Percentiles rank a stretch among this genome's conserved stretches.
Conservation (phyloP, 805 yeast species). For the Metschnikowia aberdeeniae region DNA sequence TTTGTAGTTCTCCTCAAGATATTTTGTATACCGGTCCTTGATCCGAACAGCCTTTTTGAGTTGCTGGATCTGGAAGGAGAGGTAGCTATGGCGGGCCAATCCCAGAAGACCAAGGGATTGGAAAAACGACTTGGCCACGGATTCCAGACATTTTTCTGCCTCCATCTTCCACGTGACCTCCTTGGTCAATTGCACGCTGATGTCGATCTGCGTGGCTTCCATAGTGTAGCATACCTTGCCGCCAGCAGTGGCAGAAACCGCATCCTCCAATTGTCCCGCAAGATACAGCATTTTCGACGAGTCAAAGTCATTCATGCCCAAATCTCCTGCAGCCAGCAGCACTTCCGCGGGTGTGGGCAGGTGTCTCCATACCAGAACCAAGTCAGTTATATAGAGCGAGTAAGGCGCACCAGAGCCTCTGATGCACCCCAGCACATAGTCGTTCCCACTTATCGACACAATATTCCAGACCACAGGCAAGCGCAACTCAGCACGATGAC, state of each 20-base stretch:
- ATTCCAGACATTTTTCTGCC: slow-evolving; percentile 9
- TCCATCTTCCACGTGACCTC: slow-evolving; percentile 23
- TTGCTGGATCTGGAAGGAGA: slow-evolving; percentile 16
- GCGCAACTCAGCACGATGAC: slow-evolving; percentile 7
- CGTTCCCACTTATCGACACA: slow-evolving; percentile 3
- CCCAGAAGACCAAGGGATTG: slow-evolving; percentile 20
- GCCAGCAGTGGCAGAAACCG: not conserved
- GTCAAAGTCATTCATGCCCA: slow-evolving; percentile 28
- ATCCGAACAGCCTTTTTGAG: slow-evolving; percentile 20
- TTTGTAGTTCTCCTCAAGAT: slow-evolving; percentile 32
- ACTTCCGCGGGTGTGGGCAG: slow-evolving; percentile 14
- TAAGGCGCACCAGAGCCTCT: slow-evolving; percentile 16
- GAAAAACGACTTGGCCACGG: slow-evolving; percentile 15
- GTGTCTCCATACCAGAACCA: slow-evolving; percentile 27
- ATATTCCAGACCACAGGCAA: slow-evolving; percentile 11
- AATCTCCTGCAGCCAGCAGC: slow-evolving; percentile 16
- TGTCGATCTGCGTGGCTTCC: not conserved
- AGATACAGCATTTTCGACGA: slow-evolving; percentile 15
- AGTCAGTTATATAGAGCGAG: slow-evolving; percentile 25
- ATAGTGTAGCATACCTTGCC: slow-evolving; percentile 1
- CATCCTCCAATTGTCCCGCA: slow-evolving; percentile 11
- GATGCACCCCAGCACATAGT: slow-evolving; percentile 12
- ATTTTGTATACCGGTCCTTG: slow-evolving; percentile 32
- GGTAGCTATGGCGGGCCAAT: slow-evolving; percentile 19
- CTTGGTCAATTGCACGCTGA: slow-evolving; percentile 6